Base-by-base conservation (phyloP, 1,284 basidiomycete genomes). In the Sphagnurus paluster region DNA sequence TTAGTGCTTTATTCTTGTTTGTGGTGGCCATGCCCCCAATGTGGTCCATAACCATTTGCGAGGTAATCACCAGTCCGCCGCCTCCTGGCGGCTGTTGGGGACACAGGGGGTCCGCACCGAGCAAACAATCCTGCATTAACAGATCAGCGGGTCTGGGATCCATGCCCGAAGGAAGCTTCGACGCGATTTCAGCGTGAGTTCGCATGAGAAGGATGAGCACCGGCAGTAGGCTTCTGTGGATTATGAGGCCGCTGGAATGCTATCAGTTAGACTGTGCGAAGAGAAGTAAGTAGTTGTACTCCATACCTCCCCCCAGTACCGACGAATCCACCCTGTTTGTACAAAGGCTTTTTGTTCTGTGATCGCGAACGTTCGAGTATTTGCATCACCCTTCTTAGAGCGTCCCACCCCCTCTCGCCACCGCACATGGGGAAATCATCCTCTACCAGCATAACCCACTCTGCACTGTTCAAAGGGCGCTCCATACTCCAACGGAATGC, bases 391-490 rank as follows among this genome's bases (percentile, higher is more conserved):
- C 50, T 56, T 2, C 56, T 55, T 6, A 74, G 40, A 0, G 59
- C 65, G 9, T 60, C 44, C 60, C 60, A 64, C 20, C 65, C 67
- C 51, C 54, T 56, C 21, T 61, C 59, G 1, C 64, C 62, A 32
- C 52, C 57, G 24, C 70, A 74, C 13, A 74, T 39, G 2, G 71
- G 70, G 39, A 74, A 73, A 50, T 74, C 69, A 47, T 74, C 70
- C 38, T 73, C 72, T 14, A 70, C 57, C 6, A 74, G 54, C 66
- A 71, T 71, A 3, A 73, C 51, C 69, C 70, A 72, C 47, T 72
- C 68, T 13, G 66, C 60, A 41, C n/a, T n/a, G n/a, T 53, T 44
- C 16, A 30, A 33, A 2, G 49, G 26, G 13, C 47, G 39, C 28
- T 48, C 52, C 14, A 19, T 21, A n/a, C 44, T 46, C 72, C 69